Base-by-base conservation (phyloP, 352 stramenopile species). In the Phytophthora melonis region DNA sequence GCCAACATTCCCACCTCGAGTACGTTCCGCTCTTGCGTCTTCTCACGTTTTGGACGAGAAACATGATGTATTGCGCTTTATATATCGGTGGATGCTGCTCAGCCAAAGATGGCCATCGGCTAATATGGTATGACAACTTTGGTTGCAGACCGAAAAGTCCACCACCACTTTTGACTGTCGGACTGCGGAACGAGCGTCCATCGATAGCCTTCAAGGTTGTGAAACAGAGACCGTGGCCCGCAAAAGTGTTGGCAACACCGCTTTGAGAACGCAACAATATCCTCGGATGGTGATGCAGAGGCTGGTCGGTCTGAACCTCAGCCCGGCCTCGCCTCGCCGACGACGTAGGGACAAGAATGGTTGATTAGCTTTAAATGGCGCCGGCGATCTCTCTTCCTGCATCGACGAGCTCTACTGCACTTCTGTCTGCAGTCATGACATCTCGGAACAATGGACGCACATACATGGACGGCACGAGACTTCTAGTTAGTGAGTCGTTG, bases 381-480 rank as follows among this genome's bases (percentile, higher is more conserved):
- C 50, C 66, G 23, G 65, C 54, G 58, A 59, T 67, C 57, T 27
- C 23, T 65, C 58, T 62, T 69, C 30, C 32, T 63, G 39, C 65
- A 64, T 63, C 57, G 69, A 63, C 45, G 63, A 65, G 57, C 52
- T 68, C 63, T 66, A 68, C 69, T 73, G 69, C 57, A 72, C 18
- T 66, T 53, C 50, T 27, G 52, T 69, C 70, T 72, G 70, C 70
- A 77, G 63, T 58, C 39, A 36, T 61, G 55, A 65, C 50, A 72
- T 66, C 58, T 66, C 45, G 55, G 60, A 64, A 63, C 68, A 62
- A 75, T 58, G 64, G 55, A 81, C 75, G 67, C 58, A 81, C 59
- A 70, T 55, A 74, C 58, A 78, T 68, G 45, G 64, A 74, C 58
- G 60, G 61, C 63, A 64, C 43, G 49, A 70, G 64, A 72, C 56